A percentile compares a stretch with the other conserved stretches of the same genome.
These are phyloP conservation scores for Nigrospora oryzae DNA, from an alignment of 2,329 filamentous ascomycete species.

Conservation along the genomic window DNA sequence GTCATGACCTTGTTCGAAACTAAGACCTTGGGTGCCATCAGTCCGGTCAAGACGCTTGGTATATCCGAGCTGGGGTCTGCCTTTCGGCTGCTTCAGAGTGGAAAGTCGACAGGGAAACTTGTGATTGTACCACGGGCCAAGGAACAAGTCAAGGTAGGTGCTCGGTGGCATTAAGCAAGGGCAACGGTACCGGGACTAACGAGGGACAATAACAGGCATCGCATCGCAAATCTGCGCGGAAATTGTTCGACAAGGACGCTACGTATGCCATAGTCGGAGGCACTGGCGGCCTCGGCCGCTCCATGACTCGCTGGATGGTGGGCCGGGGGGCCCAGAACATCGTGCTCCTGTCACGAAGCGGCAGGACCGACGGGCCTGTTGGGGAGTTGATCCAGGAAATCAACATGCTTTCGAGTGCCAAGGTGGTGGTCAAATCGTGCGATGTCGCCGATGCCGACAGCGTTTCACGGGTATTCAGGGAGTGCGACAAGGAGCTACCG, in stretches of 20 bases:
- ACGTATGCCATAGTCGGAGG: conserved; percentile 44
- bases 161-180: too few species aligned
- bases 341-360: conserved; percentile 33
- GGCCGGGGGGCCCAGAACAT: conserved; percentile 36
- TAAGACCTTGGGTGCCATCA: conserved; percentile 18
- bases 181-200: background rate
- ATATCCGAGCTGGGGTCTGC: conserved; percentile 26
- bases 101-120: conserved; percentile 29
- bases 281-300: conserved; percentile 40
- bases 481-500: conserved; percentile 9
- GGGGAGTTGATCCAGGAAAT: background rate
- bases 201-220: conserved; percentile 13
- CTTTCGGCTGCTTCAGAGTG: conserved; percentile 32
- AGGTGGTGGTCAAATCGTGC: conserved; percentile 15
- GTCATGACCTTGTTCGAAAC: conserved; percentile 16
- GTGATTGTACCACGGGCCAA: background rate
- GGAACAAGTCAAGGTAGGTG: conserved; percentile 11
- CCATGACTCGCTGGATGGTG: conserved; percentile 40
- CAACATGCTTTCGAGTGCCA: conserved; percentile 9
- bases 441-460: conserved; percentile 15
- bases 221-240: conserved; percentile 17
- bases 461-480: conserved; percentile 1
- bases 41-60: conserved; percentile 21
- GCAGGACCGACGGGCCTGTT: conserved; percentile 3
- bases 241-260: conserved; percentile 17